A percentile compares a stretch with the other conserved stretches of the same genome.
These are phyloP conservation scores for Naganishia vaughanmartiniae DNA, from an alignment of 768 basidiomycete genomes.

Conservation along the genomic window DNA sequence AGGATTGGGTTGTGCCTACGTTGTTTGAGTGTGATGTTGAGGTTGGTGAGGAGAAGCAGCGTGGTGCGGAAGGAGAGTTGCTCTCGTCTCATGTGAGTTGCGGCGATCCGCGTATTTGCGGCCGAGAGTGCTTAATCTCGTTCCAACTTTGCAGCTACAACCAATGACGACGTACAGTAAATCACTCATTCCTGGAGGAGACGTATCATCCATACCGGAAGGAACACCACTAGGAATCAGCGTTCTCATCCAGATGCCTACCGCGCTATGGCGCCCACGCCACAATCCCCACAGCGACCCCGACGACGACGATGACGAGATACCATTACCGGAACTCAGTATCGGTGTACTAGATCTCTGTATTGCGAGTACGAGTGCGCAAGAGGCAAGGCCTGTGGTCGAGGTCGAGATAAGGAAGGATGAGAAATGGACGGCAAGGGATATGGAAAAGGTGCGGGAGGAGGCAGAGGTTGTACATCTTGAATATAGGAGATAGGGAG, in stretches of 20 bases:
- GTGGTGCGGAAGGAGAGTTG: background rate
- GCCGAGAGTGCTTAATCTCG: no score
- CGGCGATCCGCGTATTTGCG: no score
- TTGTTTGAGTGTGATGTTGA: conserved; percentile 20
- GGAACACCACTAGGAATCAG: conserved; percentile 9
- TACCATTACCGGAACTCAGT: conserved; percentile 11
- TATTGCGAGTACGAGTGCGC: background rate
- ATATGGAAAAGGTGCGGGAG: background rate
- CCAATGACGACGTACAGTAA: conserved; percentile 17
- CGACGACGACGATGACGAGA: background rate
- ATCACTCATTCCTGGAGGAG: background rate
- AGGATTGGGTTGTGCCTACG: background rate
- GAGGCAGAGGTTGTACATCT: conserved; percentile 13
- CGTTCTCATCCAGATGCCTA: conserved; percentile 13
- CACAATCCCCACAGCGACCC: background rate
- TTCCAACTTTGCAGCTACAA: background rate
- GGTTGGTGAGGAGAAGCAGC: conserved; percentile 9
- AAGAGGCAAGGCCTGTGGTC: background rate
- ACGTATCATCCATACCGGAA: background rate
- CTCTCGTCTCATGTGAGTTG: background rate
- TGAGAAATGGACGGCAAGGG: background rate
- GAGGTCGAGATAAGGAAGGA: background rate
- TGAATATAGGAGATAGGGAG: background rate
- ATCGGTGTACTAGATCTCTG: background rate
- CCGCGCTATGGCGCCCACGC: background rate